Conservation (phyloP, 768 basidiomycete species). For the Russula lepida region DNA sequence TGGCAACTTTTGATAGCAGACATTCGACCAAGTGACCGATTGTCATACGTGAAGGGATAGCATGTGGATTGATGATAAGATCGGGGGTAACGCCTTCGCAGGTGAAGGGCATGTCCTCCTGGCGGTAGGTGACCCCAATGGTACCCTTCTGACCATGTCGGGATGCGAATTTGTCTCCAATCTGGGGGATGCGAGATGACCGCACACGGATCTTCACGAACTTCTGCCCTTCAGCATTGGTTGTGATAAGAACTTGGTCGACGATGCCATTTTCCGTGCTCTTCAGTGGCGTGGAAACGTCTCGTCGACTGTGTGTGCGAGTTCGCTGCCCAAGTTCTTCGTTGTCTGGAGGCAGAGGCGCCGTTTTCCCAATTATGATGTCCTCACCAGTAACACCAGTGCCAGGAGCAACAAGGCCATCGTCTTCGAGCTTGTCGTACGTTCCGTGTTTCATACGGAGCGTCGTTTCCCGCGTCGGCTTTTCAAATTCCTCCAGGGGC, state of each 20-base stretch:
- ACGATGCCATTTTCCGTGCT: constrained; percentile 97
- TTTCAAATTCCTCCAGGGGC: constrained; percentile 93
- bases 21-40: constrained; percentile 99
- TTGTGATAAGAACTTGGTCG: constrained; percentile 94
- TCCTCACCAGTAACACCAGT: constrained; percentile 94
- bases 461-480: constrained; percentile 87
- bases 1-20: constrained; percentile 91
- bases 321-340: constrained; percentile 96
- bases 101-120: constrained; percentile 99
- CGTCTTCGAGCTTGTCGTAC: constrained; percentile 96
- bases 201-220: constrained; percentile 98
- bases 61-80: constrained; percentile 97
- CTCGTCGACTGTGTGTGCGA: constrained; percentile 85
- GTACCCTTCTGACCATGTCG: constrained; percentile 99
- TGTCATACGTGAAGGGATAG: constrained; percentile 99
- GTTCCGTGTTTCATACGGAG: constrained; percentile 97
- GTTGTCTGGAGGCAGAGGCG: constrained; percentile 91
- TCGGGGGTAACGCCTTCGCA: constrained; percentile 95
- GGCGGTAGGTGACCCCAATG: constrained; percentile 98
- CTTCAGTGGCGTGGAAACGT: constrained; percentile 96
- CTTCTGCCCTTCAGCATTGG: constrained; percentile 91
- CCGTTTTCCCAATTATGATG: constrained; percentile 99
- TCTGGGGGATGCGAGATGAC: constrained; percentile 94
- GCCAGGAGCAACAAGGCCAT: constrained; percentile 93
- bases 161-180: constrained; percentile 98